These are phyloP conservation scores for Hemileccinum impolitum DNA, from an alignment of 768 basidiomycete genomes.

Conservation along the genomic window DNA sequence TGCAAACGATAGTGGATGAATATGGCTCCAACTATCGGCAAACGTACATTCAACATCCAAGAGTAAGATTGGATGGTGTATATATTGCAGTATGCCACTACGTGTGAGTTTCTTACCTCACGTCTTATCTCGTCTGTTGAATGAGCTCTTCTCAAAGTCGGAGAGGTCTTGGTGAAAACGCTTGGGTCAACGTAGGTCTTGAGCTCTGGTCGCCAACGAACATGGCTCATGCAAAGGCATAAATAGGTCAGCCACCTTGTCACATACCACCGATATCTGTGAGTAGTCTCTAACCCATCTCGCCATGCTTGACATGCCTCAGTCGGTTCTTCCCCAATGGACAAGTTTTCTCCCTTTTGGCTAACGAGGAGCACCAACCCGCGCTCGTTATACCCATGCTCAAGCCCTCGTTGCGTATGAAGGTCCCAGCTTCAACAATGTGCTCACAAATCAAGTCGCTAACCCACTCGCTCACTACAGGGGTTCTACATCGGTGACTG, in stretches of 20 bases:
- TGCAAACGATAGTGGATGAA: constrained; percentile 47
- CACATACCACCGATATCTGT: constrained; percentile 92
- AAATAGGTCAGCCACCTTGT: constrained; percentile 85
- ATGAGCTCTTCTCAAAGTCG: constrained; percentile 11
- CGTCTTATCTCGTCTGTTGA: constrained; percentile 1
- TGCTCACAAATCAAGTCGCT: neutral
- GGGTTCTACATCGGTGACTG: constrained; percentile 72
- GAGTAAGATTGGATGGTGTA: constrained; percentile 81
- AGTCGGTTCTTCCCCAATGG: constrained; percentile 90
- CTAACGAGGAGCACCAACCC: constrained; percentile 74
- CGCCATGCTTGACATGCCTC: constrained; percentile 2
- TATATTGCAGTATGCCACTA: constrained; percentile 94
- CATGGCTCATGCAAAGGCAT: constrained; percentile 7
- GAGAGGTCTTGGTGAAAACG: constrained; percentile 78
- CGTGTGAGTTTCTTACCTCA: constrained; percentile 46
- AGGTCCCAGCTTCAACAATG: constrained; percentile 39
- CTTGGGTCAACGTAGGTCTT: constrained; percentile 77
- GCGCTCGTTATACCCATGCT: constrained; percentile 72
- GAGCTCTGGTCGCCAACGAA: neutral
- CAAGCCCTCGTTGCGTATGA: constrained; percentile 73
- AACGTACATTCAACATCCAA: constrained; percentile 78
- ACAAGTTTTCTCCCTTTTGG: constrained; percentile 77
- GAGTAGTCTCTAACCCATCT: constrained; percentile 24
- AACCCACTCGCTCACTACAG: constrained; percentile 34
- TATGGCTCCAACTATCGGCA: constrained; percentile 68